These are phyloP conservation scores for Globisporangium uncinulatum DNA, from an alignment of 352 stramenopile genomes.

Conservation along the genomic window DNA sequence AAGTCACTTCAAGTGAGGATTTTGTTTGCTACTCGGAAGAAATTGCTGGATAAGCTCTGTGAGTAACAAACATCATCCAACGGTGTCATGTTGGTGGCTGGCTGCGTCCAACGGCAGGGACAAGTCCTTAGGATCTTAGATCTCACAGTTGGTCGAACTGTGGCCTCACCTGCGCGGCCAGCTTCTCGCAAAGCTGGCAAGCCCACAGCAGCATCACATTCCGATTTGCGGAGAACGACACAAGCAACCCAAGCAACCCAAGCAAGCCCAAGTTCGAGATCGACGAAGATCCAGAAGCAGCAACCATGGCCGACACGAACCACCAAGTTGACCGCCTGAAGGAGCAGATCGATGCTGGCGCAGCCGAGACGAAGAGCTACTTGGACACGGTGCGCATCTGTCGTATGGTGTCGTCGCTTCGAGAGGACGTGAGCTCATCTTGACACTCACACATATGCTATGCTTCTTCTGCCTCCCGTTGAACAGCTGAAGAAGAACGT, in stretches of 20 bases:
- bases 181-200: too few relatives aligned
- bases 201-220: background rate
- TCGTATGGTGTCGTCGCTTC: background rate
- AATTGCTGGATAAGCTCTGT: too few relatives aligned
- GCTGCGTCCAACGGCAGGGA: too few relatives aligned
- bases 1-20: too few relatives aligned
- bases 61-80: too few relatives aligned
- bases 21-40: too few relatives aligned
- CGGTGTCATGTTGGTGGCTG: too few relatives aligned
- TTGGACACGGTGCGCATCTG: constrained; percentile 26
- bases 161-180: too few relatives aligned
- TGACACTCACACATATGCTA: background rate
- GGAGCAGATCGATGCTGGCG: constrained; percentile 42
- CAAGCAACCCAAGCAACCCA: background rate
- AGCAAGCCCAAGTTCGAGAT: background rate
- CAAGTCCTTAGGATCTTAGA: too few relatives aligned
- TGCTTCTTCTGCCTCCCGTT: background rate
- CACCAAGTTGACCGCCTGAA: constrained; percentile 41
- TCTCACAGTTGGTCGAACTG: too few relatives aligned
- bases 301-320: constrained; percentile 33
- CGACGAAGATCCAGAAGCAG: background rate
- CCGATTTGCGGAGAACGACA: background rate
- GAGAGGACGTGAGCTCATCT: background rate
- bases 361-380: constrained; percentile 51
- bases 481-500: constrained; percentile 50